Evolutionary conservation across 306 rosid species (phyloP), one percentile per base, ranked within the genome.

Genomic region (Cucumis cinereus): DNA sequence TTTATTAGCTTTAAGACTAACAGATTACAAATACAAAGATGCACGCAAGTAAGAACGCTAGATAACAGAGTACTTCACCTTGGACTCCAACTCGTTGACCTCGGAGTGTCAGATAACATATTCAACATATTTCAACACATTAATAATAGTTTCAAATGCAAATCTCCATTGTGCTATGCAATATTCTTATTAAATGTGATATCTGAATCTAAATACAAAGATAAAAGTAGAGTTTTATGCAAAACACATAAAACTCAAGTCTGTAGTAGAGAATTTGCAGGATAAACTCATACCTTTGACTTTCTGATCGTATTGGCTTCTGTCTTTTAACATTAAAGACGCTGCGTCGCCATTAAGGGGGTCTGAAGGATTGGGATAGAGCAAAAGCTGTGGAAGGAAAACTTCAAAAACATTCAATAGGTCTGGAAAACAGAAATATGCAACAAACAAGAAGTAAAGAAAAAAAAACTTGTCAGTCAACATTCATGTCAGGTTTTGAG

Each of bases 281-380:
- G 10, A 74, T 23, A 12, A 53, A 83, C 10, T 74, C 79, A 77
- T 69, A 92, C 99, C 99, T 92, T 90, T 95, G 72, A 95, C 98
- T 86, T 91, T 92, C 79, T 95, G 89, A 72, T 92, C 97, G 67
- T 95, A 95, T 62, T 82, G 78, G 83, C 88, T 88, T 28, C 81
- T 86, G 70, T 95, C 98, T 86, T 91, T 92, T 93, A 95, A 86
- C 99, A 95, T 89, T 80, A 95, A 83, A 19, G 99, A 89, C 2
- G 98, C 99, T 41, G 98, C 99, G 77, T 95, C 99, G 20, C 98
- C 97, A 52, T 95, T 95, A 40, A 95, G 89, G 54, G 99, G 99
- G 85, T 95, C 98, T 70, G 97, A 89, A 75, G 99, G 97, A 84
- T 95, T 95, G 17, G 99, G 99, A 83, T 95, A 92, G 47, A 95